Evolutionary conservation across 257 asterid species (phyloP), one percentile per base, ranked within the genome.

Genomic region (Buddleja alternifolia): DNA sequence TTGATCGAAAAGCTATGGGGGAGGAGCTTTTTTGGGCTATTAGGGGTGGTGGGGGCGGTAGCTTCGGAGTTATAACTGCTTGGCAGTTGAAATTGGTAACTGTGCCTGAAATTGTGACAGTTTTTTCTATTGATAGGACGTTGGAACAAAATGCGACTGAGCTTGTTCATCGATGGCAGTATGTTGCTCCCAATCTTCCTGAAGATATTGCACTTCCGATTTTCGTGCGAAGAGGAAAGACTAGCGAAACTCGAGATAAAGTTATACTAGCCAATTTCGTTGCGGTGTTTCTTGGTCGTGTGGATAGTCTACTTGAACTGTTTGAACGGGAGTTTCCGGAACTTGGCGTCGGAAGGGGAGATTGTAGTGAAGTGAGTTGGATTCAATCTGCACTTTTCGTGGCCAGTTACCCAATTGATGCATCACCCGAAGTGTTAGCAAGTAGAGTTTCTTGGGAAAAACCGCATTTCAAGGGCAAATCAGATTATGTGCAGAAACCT

Each of bases 401-500:
- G 15, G 70, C 10, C 1, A 63, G 75, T 16, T 66, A 44, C 20
- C 53, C 74, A 0, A n/a, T 45, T 2, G 45, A 8, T 8, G 44
- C 1, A 9, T 41, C 76, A 6, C 25, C 78, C 10, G 8, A 63
- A 21, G 66, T 53, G 9, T 16, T 77, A 45, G 46, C 70, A 23
- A 68, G 67, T 29, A 55, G 61, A 51, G 15, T 4, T n/a, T 54
- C 57, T 8, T n/a, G 8, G 15, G 4, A 1, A 8, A 50, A 41
- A 24, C 16, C n/a, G 7, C 23, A 68, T 48, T 72, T 62, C 69
- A 77, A 77, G 40, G 66, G 66, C 3, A 77, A 77, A 58, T 77
- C 78, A 41, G 78, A 77, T 25, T 77, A 67, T 11, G 73, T 73
- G 11, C 71, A 51, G 34, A 51, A 68, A 10, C 78, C 78, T n/a